Evolutionary conservation across 2,329 filamentous ascomycete genomes (phyloP).

Genomic region (Phaeosphaeria sp.): DNA sequence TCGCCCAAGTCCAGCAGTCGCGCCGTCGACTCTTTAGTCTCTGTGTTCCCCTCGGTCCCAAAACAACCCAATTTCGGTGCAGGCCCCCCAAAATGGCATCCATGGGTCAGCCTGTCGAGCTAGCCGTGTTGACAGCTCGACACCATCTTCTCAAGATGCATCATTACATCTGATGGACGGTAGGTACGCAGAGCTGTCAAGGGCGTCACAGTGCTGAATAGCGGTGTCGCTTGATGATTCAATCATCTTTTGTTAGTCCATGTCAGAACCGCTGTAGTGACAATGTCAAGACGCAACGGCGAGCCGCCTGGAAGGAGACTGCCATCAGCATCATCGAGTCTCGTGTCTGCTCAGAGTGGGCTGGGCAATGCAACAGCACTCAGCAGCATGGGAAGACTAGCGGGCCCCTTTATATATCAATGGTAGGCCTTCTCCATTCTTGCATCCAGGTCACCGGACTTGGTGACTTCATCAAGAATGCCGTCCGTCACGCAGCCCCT

Average conservation of each 20-base stretch:
- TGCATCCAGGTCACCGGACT: background rate
- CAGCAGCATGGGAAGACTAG: background rate
- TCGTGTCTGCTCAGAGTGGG: background rate
- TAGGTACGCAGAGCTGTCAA: background rate
- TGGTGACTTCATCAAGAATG: background rate
- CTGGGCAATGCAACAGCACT: background rate
- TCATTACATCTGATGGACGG: background rate
- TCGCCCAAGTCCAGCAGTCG: slow-evolving; percentile 5
- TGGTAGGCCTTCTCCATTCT: background rate
- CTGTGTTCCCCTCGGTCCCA: slow-evolving; percentile 22
- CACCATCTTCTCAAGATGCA: background rate
- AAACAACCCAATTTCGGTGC: slow-evolving; percentile 14
- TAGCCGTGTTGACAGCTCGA: slow-evolving; percentile 12
- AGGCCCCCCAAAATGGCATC: slow-evolving; percentile 12
- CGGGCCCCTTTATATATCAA: background rate
- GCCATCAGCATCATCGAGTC: too few relatives aligned
- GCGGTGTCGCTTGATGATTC: too few relatives aligned
- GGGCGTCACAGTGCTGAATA: background rate
- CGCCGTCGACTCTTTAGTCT: slow-evolving; percentile 18
- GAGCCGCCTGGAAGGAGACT: background rate
- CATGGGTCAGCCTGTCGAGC: slow-evolving; percentile 26
- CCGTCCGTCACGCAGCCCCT: background rate
- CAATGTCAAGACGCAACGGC: background rate
- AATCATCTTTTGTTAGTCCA: background rate
- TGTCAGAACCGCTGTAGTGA: background rate